phyloP scores from a whole-genome alignment of 2,329 filamentous ascomycete species.

The Graphiopsis chlorocephala region DNA sequence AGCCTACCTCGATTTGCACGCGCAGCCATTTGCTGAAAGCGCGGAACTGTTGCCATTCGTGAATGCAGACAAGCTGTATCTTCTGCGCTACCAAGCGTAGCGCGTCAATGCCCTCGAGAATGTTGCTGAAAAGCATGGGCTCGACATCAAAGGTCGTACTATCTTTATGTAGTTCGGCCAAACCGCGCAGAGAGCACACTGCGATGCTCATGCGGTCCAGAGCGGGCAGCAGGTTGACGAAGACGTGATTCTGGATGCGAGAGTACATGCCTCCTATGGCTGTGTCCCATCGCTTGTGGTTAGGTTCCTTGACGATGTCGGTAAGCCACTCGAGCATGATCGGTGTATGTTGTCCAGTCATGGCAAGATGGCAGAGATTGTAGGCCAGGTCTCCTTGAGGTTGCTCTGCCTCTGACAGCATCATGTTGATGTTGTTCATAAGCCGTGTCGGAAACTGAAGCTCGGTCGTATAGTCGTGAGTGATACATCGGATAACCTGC shows the following conservation, averaged over 20 bases:
- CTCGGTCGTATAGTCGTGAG: constrained; percentile 77
- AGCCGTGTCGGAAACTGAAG: constrained; percentile 78
- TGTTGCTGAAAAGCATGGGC: constrained; percentile 37
- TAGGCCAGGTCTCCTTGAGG: constrained; percentile 64
- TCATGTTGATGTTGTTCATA: constrained; percentile 53
- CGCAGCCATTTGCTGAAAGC: constrained; percentile 82
- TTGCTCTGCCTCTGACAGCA: constrained; percentile 17
- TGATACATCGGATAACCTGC: constrained; percentile 75
- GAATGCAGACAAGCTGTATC: constrained; percentile 66
- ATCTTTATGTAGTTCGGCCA: constrained; percentile 76
- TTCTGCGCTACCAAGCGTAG: constrained; percentile 74
- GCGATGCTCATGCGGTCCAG: constrained; percentile 80
- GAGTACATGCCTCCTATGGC: constrained; percentile 75
- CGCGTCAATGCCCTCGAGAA: constrained; percentile 68
- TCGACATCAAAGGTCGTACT: constrained; percentile 56
- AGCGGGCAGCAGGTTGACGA: constrained; percentile 85
- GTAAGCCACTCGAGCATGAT: constrained; percentile 78
- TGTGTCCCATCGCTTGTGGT: constrained; percentile 91
- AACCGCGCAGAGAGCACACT: constrained; percentile 75
- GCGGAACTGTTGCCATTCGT: constrained; percentile 74
- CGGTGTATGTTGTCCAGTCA: constrained; percentile 75
- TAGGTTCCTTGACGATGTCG: constrained; percentile 31
- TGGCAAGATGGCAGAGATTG: constrained; percentile 77
- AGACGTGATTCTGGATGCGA: constrained; percentile 71
- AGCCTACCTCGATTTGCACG: constrained; percentile 75